Evolutionary conservation across 169 alveolate species (phyloP).

Genomic region (Plasmodium sp.): DNA sequence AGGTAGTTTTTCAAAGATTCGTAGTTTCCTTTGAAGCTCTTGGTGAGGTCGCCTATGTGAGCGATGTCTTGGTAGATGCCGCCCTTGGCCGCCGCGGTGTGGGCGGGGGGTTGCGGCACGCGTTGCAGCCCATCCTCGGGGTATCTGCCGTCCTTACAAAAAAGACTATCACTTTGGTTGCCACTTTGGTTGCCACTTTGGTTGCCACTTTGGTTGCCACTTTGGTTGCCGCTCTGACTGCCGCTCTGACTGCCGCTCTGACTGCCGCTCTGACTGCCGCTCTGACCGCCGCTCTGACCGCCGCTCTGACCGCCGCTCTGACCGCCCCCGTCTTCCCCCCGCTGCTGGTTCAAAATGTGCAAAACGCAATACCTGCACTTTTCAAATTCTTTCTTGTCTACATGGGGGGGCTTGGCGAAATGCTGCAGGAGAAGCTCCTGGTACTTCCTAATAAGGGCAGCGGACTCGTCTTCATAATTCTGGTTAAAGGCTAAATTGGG

Average conservation of each 20-base stretch:
- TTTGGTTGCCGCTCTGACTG: neutral
- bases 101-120: neutral
- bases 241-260: neutral
- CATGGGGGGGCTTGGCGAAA: neutral
- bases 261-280: no score
- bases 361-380: constrained; percentile 9
- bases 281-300: neutral
- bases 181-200: no score
- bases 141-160: neutral
- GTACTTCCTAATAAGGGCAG: neutral
- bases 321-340: neutral
- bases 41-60: constrained; percentile 1
- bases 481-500: neutral
- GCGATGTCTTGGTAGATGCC: neutral
- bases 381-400: neutral
- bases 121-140: neutral
- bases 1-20: constrained; percentile 7
- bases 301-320: neutral
- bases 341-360: neutral
- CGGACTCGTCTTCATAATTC: neutral
- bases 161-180: neutral
- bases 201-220: neutral
- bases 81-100: neutral
- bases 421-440: neutral
- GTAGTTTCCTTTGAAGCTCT: neutral